Evolutionary conservation across 352 stramenopile genomes (phyloP).

Genomic region (Pythium insidiosum): DNA sequence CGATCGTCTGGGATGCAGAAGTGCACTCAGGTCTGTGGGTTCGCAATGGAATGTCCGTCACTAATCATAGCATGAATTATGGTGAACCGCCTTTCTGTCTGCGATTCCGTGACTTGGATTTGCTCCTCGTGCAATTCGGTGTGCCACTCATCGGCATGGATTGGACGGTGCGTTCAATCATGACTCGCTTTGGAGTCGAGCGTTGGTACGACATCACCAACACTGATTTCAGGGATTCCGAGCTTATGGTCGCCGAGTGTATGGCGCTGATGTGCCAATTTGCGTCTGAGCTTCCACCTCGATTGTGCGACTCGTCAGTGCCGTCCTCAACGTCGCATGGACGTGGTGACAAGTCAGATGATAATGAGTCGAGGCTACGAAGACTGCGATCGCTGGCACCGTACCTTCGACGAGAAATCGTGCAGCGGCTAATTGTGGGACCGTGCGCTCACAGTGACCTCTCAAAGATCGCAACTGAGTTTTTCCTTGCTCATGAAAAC

Average conservation of each 20-base stretch:
- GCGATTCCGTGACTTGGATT: constrained; percentile 74
- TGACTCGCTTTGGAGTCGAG: constrained; percentile 57
- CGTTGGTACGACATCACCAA: constrained; percentile 45
- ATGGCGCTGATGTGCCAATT: constrained; percentile 69
- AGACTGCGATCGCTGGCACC: constrained; percentile 56
- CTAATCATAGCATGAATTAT: constrained; percentile 89
- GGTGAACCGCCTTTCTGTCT: constrained; percentile 82
- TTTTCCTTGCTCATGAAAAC: constrained; percentile 71
- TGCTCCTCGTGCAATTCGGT: constrained; percentile 73
- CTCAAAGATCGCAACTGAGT: constrained; percentile 80
- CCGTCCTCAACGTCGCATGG: no score
- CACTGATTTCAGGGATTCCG: constrained; percentile 33
- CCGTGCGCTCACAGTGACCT: constrained; percentile 78
- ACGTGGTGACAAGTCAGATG: no score
- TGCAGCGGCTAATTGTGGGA: constrained; percentile 74
- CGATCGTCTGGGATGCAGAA: constrained; percentile 84
- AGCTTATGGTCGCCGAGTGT: constrained; percentile 79
- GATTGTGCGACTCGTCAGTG: constrained; percentile 31
- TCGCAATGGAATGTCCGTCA: constrained; percentile 74
- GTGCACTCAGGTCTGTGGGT: constrained; percentile 81
- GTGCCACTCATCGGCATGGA: constrained; percentile 68
- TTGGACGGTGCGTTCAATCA: constrained; percentile 69
- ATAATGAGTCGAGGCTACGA: no score
- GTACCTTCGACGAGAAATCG: constrained; percentile 67
- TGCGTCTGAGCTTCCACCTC: constrained; percentile 67